A percentile compares a stretch with the other conserved stretches of the same genome.
Conservation (phyloP, 169 alveolate genomes). For the Perkinsus chesapeaki region DNA sequence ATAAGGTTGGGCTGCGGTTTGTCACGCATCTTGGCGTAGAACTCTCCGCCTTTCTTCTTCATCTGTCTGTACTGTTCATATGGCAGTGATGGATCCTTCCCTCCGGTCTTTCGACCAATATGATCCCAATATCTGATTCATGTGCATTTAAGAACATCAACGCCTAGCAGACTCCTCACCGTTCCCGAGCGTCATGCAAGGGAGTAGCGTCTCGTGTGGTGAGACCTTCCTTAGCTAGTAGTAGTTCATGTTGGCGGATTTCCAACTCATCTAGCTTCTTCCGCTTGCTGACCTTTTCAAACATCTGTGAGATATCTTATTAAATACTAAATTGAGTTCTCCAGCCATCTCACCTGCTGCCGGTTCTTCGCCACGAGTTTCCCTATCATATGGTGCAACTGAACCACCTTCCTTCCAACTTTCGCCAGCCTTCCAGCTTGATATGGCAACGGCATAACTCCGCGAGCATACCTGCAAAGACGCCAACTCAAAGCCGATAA, state of each 20-base stretch:
- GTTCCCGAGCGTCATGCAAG: not conserved
- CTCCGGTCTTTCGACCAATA: not conserved
- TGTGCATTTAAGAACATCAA: not conserved
- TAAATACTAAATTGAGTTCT: conserved; percentile 17
- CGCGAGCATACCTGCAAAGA: not conserved
- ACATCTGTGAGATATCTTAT: conserved; percentile 22
- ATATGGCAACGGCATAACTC: not conserved
- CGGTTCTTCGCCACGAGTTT: conserved; percentile 17
- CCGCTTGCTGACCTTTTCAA: conserved; percentile 26
- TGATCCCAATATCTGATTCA: not conserved
- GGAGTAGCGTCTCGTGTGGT: not conserved
- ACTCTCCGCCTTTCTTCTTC: conserved; percentile 32
- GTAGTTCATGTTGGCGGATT: not conserved
- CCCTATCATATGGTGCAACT: not conserved
- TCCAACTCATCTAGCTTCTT: conserved; percentile 20
- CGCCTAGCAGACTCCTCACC: not conserved
- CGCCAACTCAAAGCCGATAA: too few relatives aligned
- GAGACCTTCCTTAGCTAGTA: not conserved
- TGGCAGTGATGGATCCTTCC: conserved; percentile 21
- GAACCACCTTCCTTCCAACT: not conserved
- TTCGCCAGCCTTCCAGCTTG: not conserved
- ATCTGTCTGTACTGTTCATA: conserved; percentile 34
- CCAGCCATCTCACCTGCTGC: conserved; percentile 25
- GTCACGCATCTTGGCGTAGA: conserved; percentile 27
- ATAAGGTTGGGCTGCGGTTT: conserved; percentile 19